These are phyloP conservation scores for Penicillium crustosum DNA, from an alignment of 2,329 filamentous ascomycete species.

Conservation along the genomic window DNA sequence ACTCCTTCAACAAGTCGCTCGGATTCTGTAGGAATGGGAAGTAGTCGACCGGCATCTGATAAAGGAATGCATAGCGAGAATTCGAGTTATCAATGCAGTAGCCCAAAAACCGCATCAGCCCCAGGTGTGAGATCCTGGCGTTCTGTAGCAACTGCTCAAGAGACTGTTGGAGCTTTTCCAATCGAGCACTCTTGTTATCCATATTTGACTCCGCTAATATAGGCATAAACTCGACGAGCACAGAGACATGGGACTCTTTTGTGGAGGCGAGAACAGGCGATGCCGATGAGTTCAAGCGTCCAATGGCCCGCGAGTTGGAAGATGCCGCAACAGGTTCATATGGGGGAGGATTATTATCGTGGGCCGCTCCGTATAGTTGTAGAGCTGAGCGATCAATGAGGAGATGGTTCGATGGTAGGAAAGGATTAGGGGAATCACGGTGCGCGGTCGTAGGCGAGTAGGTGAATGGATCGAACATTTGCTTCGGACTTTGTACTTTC, in stretches of 20 bases:
- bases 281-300: constrained; percentile 42
- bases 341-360: constrained; percentile 43
- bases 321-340: constrained; percentile 46
- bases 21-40: constrained; percentile 46
- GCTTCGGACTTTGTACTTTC: constrained; percentile 23
- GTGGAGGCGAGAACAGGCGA: constrained; percentile 34
- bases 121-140: constrained; percentile 43
- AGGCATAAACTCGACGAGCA: constrained; percentile 45
- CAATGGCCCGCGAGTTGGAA: constrained; percentile 43
- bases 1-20: constrained; percentile 37
- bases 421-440: constrained; percentile 24
- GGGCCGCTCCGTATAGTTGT: constrained; percentile 41
- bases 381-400: constrained; percentile 43
- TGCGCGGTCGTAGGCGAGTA: constrained; percentile 27
- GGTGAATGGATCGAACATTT: constrained; percentile 27
- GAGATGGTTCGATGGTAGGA: constrained; percentile 33
- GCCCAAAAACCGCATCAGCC: constrained; percentile 46
- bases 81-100: constrained; percentile 59
- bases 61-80: constrained; percentile 61
- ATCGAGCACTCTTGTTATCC: constrained; percentile 22
- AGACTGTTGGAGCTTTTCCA: constrained; percentile 40
- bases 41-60: constrained; percentile 55
- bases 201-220: constrained; percentile 41
- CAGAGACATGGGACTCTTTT: constrained; percentile 39
- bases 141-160: constrained; percentile 45